Evolutionary conservation across 1,284 basidiomycete genomes (phyloP), one percentile per base, ranked within the genome.

Genomic region (Athelia psychrophila): DNA sequence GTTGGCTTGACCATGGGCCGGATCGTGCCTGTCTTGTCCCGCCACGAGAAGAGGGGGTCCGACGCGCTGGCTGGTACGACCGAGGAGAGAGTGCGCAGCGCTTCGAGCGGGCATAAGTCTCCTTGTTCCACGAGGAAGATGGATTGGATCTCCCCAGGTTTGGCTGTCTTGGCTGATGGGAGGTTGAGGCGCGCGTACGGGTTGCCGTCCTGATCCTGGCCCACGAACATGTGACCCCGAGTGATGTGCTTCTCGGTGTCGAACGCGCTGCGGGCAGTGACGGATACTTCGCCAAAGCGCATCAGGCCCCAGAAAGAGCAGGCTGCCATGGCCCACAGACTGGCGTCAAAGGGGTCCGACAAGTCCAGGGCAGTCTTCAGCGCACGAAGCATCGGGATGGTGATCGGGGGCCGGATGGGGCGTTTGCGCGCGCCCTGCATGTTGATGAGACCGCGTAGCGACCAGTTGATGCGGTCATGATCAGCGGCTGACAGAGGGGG

Each of bases 261-360:
- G 51, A 68, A 72, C 3, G 25, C 51, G 0, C 36, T 15, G 1
- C 62, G 48, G 0, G 62, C 50, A 0, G 47, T 40, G 0, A 70
- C 67, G 0, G 70, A 60, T 0, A 66, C 64, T 52, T 73, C 70
- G 0, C 70, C 67, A 49, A 73, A 71, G 0, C 64, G 55, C 66
- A 72, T 68, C 51, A 72, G 57, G 0, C 70, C 69, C 60, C 63
- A 73, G 55, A 73, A 73, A 10, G 69, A 60, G 47, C 67, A 72
- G 1, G 54, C 47, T 2, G 61, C 60, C 33, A 67, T 61, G 0
- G 68, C 69, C 71, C 69, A 73, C 0, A 72, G 49, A 24, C 68
- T 70, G 0, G 71, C 67, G 36, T 73, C 65, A 48, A 72, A 72
- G 0, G 69, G 61, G 16, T 63, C 49, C 0, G 51, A 13, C 0